phyloP scores from a whole-genome alignment of 225 moss, liverwort and hornwort genomes.

The Bryum argenteum region DNA sequence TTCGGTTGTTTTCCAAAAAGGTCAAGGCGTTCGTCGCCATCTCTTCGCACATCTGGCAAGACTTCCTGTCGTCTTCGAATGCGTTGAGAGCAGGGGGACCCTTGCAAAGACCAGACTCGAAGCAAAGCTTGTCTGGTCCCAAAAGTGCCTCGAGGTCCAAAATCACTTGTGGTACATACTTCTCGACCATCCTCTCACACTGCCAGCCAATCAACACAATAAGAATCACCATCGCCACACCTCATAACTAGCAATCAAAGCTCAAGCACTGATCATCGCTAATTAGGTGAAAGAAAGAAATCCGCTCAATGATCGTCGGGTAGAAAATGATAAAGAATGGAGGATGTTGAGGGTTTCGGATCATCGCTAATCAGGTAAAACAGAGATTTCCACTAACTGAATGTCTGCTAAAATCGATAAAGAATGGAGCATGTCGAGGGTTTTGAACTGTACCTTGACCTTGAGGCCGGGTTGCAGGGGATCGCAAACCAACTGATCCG shows the following conservation, averaged over 20 bases:
- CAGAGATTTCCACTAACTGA: too few species aligned
- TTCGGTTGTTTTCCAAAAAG: slow-evolving; percentile 54
- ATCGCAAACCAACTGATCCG: slow-evolving; percentile 50
- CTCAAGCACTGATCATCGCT: too few species aligned
- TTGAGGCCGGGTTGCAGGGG: slow-evolving; percentile 53
- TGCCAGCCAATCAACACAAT: slow-evolving; percentile 27
- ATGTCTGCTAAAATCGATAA: too few species aligned
- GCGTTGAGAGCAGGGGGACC: slow-evolving; percentile 21
- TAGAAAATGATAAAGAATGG: too few species aligned
- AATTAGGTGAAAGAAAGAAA: too few species aligned
- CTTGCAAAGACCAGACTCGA: slow-evolving; percentile 55
- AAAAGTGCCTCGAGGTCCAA: slow-evolving; percentile 49
- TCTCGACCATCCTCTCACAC: slow-evolving; percentile 54
- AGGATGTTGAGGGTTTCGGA: too few species aligned
- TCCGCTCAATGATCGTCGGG: too few species aligned
- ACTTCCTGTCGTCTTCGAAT: slow-evolving; percentile 44
- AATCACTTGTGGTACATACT: slow-evolving; percentile 46
- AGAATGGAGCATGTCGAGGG: background rate
- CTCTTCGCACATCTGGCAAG: slow-evolving; percentile 55
- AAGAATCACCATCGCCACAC: background rate
- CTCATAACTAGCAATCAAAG: too few species aligned
- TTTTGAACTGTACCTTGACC: slow-evolving; percentile 39
- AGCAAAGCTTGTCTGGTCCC: slow-evolving; percentile 62
- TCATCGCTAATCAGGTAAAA: too few species aligned
- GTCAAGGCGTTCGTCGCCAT: slow-evolving; percentile 55